phyloP scores from a whole-genome alignment of 2,329 filamentous ascomycete species.

The Pseudogymnoascus sp. region DNA sequence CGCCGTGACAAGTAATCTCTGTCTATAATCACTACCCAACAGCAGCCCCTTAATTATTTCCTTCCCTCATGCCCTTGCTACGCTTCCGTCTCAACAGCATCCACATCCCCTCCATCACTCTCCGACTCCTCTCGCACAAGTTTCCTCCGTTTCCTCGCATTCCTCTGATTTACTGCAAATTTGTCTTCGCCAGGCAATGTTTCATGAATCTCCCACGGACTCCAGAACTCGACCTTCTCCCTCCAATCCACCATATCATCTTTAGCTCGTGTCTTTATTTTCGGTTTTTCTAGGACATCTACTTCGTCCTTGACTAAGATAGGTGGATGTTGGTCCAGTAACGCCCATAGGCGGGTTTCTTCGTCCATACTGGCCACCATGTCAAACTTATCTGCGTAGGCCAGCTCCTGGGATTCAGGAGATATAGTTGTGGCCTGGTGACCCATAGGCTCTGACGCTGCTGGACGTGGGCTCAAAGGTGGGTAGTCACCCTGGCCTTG shows the following conservation, averaged over 20 bases:
- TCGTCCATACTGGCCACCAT: conserved; percentile 21
- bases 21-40: neutral
- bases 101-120: neutral
- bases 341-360: conserved; percentile 25
- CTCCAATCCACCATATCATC: conserved; percentile 23
- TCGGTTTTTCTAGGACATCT: neutral
- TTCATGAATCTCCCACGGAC: conserved; percentile 25
- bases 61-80: neutral
- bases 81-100: neutral
- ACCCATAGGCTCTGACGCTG: neutral
- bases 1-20: neutral
- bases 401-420: neutral
- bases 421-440: neutral
- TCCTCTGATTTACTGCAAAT: conserved; percentile 3
- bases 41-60: neutral
- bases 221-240: conserved; percentile 22
- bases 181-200: neutral
- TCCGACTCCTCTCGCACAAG: neutral
- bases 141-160: neutral
- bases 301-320: conserved; percentile 19
- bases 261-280: neutral
- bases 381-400: conserved; percentile 24
- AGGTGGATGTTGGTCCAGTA: conserved; percentile 25
- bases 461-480: neutral
- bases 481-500: neutral